Evolutionary conservation across 164 flowering plant species (phyloP).

Genomic region (Cinnamomum micranthum): DNA sequence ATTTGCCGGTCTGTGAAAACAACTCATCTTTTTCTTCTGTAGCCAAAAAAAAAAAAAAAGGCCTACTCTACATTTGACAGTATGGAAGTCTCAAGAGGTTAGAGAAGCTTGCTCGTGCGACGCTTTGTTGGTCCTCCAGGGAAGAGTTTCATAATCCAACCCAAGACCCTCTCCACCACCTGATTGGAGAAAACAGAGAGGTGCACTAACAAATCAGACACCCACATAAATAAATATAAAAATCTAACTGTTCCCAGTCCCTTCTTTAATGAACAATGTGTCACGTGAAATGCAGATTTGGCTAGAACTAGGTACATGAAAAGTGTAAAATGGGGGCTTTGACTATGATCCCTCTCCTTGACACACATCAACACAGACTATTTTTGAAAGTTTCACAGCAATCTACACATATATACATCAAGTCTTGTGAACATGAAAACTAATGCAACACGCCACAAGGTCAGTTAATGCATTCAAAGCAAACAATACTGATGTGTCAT

Average conservation of each 20-base stretch:
- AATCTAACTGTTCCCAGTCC: no score
- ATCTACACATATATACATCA: not conserved
- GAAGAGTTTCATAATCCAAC: constrained; percentile 99
- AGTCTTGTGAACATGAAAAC: not conserved
- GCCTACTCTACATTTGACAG: not conserved
- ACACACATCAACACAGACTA: not conserved
- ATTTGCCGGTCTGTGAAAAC: not conserved
- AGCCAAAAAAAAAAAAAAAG: not conserved
- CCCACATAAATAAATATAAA: no score
- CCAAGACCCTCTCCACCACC: constrained; percentile 97
- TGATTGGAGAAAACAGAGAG: constrained; percentile 15
- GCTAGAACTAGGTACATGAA: not conserved
- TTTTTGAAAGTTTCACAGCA: not conserved
- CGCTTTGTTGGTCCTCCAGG: constrained; percentile 90
- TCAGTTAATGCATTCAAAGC: not conserved
- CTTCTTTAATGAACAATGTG: not conserved
- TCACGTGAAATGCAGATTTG: not conserved
- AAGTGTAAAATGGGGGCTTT: no score
- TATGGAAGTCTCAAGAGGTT: not conserved
- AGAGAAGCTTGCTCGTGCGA: constrained; percentile 76
- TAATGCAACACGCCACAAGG: not conserved
- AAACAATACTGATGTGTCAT: not conserved
- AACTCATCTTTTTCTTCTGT: not conserved
- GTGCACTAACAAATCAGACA: no score
- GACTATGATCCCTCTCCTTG: no score